Conservation (phyloP, 1,284 basidiomycete genomes). For the Flammula alnicola region DNA sequence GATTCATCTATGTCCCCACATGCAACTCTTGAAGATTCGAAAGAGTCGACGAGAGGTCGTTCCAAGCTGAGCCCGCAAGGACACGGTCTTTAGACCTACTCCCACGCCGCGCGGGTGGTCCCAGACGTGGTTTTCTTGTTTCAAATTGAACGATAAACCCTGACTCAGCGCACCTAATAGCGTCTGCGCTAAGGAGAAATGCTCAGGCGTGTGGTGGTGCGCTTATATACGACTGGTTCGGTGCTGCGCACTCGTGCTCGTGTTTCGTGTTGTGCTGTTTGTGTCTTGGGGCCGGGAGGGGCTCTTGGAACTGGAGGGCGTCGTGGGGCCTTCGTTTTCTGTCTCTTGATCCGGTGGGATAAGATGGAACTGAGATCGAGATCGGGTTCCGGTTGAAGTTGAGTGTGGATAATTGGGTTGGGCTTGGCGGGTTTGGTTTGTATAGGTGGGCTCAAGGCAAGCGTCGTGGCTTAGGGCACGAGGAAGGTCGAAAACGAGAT, state of each 20-base stretch:
- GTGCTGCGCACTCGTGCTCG: constrained; percentile 7
- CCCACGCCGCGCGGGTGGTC: constrained; percentile 52
- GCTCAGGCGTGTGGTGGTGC: constrained; percentile 46
- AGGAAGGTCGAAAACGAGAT: constrained; percentile 45
- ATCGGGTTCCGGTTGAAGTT: too few species aligned
- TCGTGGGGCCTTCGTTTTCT: constrained; percentile 23
- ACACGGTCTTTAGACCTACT: constrained; percentile 23
- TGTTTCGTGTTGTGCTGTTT: constrained; percentile 4
- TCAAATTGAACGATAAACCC: constrained; percentile 31
- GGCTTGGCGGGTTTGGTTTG: neutral
- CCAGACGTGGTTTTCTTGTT: constrained; percentile 54
- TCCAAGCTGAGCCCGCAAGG: constrained; percentile 53
- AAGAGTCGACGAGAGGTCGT: constrained; percentile 32
- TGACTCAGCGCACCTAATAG: constrained; percentile 31
- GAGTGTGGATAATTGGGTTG: too few species aligned
- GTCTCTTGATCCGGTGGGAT: neutral
- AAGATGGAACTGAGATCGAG: neutral
- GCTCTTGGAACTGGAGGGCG: too few species aligned
- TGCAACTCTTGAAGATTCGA: neutral
- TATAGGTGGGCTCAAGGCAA: constrained; percentile 5
- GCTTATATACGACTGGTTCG: constrained; percentile 43
- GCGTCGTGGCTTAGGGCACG: neutral
- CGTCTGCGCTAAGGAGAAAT: constrained; percentile 36
- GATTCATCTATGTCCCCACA: constrained; percentile 14
- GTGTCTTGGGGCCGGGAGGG: neutral